Percentiles rank a stretch among this genome's conserved stretches.
phyloP scores from a whole-genome alignment of 768 basidiomycete genomes.

The Boletellus emodensis region DNA sequence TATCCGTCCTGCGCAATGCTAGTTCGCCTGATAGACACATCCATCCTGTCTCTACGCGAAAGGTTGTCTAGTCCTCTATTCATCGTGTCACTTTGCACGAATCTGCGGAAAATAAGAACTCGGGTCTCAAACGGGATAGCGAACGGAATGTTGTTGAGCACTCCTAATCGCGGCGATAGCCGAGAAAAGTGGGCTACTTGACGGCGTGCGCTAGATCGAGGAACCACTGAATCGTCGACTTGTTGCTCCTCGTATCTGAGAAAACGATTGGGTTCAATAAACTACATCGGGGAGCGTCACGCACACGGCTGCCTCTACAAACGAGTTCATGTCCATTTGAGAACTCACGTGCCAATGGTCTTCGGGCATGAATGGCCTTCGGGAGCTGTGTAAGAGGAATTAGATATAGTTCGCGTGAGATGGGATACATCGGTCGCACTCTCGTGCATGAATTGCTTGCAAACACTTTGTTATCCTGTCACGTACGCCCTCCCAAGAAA shows the following conservation, averaged over 20 bases:
- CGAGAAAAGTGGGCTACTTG: conserved; percentile 63
- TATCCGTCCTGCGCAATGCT: conserved; percentile 90
- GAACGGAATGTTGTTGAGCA: conserved; percentile 95
- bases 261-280: background rate
- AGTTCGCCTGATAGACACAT: conserved; percentile 48
- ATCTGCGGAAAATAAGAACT: conserved; percentile 85
- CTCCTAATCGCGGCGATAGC: conserved; percentile 67
- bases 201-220: conserved; percentile 51
- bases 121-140: conserved; percentile 89
- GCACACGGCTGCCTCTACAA: conserved; percentile 85
- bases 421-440: conserved; percentile 50
- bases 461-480: conserved; percentile 76
- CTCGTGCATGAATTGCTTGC: conserved; percentile 79
- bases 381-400: conserved; percentile 51
- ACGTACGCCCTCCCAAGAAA: conserved; percentile 64
- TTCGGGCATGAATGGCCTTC: conserved; percentile 75
- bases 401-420: background rate
- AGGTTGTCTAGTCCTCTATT: conserved; percentile 16
- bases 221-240: conserved; percentile 28
- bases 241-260: conserved; percentile 64
- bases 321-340: conserved; percentile 58
- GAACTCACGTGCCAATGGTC: conserved; percentile 80
- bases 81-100: conserved; percentile 63
- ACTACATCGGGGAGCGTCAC: conserved; percentile 19
- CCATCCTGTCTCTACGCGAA: conserved; percentile 18